Percentiles rank a stretch among this genome's conserved stretches.
Conservation (phyloP, 1,284 basidiomycete species). For the Cerioporus squamosus region DNA sequence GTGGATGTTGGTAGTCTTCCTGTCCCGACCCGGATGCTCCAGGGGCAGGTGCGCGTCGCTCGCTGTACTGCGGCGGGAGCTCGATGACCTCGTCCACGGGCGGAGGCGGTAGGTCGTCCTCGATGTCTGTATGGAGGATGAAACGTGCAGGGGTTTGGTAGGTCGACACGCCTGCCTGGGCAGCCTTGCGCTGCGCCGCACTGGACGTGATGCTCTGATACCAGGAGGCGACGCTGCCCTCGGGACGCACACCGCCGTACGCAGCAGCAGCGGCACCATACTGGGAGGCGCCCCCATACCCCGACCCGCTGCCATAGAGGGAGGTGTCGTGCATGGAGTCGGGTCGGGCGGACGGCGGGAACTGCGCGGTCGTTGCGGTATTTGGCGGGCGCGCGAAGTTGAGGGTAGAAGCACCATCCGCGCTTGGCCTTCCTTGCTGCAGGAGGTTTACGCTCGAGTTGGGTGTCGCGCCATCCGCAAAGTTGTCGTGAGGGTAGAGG, state of each 20-base stretch:
- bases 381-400: slow-evolving; percentile 3
- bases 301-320: neutral
- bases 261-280: neutral
- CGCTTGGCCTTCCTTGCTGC: slow-evolving; percentile 1
- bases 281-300: slow-evolving; percentile 2
- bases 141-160: slow-evolving; percentile 55
- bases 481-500: slow-evolving; percentile 2
- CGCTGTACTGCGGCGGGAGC: slow-evolving; percentile 75
- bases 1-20: neutral
- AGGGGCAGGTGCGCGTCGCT: slow-evolving; percentile 40
- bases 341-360: slow-evolving; percentile 2
- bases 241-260: slow-evolving; percentile 2
- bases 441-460: slow-evolving; percentile 17
- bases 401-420: no score
- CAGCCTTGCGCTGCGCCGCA: slow-evolving; percentile 51
- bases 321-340: neutral
- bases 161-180: slow-evolving; percentile 46
- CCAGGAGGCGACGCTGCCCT: slow-evolving; percentile 17
- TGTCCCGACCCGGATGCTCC: neutral
- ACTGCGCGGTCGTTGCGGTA: slow-evolving; percentile 2
- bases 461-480: slow-evolving; percentile 5
- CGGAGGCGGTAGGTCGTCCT: slow-evolving; percentile 53
- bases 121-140: slow-evolving; percentile 72
- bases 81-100: slow-evolving; percentile 63
- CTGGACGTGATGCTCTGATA: slow-evolving; percentile 36